A percentile compares a stretch with the other conserved stretches of the same genome.
Evolutionary conservation across 2,329 filamentous ascomycete genomes (phyloP).

Genomic region (Penicillium polonicum): DNA sequence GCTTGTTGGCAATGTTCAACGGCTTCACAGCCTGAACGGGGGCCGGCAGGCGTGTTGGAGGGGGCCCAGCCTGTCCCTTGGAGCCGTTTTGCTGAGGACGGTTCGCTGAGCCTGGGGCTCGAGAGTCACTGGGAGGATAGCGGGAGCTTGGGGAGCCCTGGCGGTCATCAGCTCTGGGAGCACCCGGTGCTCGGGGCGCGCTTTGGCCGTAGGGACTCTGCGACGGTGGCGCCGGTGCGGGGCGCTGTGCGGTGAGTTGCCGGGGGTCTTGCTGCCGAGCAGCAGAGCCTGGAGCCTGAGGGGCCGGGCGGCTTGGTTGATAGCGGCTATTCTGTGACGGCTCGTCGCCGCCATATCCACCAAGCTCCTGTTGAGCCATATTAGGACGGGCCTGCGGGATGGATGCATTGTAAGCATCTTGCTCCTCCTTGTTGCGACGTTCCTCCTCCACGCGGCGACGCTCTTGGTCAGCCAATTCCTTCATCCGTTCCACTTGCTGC

Average conservation of each 20-base stretch:
- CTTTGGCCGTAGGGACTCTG: slow-evolving; percentile 34
- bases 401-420: slow-evolving; percentile 86
- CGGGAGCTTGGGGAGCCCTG: slow-evolving; percentile 38
- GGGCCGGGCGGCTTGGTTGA: slow-evolving; percentile 81
- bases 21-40: slow-evolving; percentile 66
- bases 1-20: slow-evolving; percentile 72
- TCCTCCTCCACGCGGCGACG: slow-evolving; percentile 54
- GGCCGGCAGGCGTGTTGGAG: slow-evolving; percentile 59
- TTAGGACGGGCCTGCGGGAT: slow-evolving; percentile 78
- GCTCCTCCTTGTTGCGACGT: slow-evolving; percentile 65
- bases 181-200: slow-evolving; percentile 35
- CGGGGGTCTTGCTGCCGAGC: slow-evolving; percentile 52
- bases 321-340: slow-evolving; percentile 60
- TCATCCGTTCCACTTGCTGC: slow-evolving; percentile 46
- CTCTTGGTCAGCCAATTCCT: slow-evolving; percentile 59
- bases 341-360: slow-evolving; percentile 62
- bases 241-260: slow-evolving; percentile 69
- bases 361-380: slow-evolving; percentile 85
- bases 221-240: slow-evolving; percentile 68
- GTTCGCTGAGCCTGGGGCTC: slow-evolving; percentile 41
- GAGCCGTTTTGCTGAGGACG: slow-evolving; percentile 48
- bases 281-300: slow-evolving; percentile 65
- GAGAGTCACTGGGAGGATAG: slow-evolving; percentile 36
- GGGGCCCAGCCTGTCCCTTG: slow-evolving; percentile 44
- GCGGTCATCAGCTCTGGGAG: slow-evolving; percentile 31